These are phyloP conservation scores for Cladosporium halotolerans DNA, from an alignment of 2,329 filamentous ascomycete genomes.

Conservation along the genomic window DNA sequence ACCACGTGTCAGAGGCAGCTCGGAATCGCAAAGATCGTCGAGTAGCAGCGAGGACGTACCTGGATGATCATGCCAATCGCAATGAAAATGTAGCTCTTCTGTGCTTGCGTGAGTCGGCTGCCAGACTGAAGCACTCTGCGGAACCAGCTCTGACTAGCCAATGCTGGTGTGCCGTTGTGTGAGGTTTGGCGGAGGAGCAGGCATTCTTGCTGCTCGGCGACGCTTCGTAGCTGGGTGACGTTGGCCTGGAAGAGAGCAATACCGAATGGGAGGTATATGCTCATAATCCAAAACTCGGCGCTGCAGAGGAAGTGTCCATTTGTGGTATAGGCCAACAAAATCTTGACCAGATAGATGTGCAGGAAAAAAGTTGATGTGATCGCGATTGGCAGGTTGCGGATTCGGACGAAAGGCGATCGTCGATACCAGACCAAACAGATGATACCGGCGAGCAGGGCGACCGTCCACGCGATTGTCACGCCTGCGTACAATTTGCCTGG, in stretches of 20 bases:
- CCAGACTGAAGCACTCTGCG: constrained; percentile 21
- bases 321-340: constrained; percentile 34
- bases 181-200: constrained; percentile 15
- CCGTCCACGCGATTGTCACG: constrained; percentile 20
- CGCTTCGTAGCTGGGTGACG: constrained; percentile 52
- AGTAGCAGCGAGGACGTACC: constrained; percentile 34
- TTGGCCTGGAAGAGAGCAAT: constrained; percentile 61
- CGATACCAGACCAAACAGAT: constrained; percentile 19
- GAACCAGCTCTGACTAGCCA: constrained; percentile 49
- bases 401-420: constrained; percentile 19
- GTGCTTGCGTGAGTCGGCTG: constrained; percentile 30
- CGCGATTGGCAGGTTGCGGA: constrained; percentile 22
- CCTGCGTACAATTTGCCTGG: constrained; percentile 19
- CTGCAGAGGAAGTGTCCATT: constrained; percentile 42
- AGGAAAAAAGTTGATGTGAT: constrained; percentile 21
- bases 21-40: not conserved
- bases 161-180: constrained; percentile 2
- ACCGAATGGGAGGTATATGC: constrained; percentile 57
- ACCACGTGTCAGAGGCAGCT: not conserved
- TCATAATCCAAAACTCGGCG: constrained; percentile 62
- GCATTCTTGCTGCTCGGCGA: constrained; percentile 18
- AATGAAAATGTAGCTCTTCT: constrained; percentile 47
- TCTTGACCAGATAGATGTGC: constrained; percentile 40
- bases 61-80: constrained; percentile 51
- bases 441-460: constrained; percentile 17